phyloP scores from a whole-genome alignment of 305 asterid species.

The Fraxinus albicans region DNA sequence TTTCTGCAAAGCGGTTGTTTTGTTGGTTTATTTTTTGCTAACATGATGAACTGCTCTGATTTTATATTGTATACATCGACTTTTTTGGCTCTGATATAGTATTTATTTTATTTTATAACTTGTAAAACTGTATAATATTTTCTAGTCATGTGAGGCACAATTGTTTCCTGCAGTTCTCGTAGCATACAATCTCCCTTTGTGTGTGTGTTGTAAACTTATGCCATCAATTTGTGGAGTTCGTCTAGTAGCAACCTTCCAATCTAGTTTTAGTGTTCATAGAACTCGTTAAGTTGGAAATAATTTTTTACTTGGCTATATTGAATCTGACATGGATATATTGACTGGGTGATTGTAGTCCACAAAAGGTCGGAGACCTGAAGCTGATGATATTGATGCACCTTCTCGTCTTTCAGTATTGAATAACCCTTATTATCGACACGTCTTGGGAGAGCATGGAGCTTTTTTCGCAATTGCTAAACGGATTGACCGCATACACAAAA shows the following conservation, averaged over 20 bases:
- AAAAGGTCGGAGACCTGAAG: slow-evolving; percentile 77
- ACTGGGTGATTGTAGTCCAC: slow-evolving; percentile 55
- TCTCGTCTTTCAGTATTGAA: slow-evolving; percentile 84
- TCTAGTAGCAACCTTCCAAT: not conserved
- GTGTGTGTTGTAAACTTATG: not conserved
- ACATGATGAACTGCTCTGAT: not conserved
- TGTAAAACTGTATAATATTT: not conserved
- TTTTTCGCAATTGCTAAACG: slow-evolving; percentile 89
- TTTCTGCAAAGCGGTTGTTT: slow-evolving; percentile 6
- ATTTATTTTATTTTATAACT: not conserved
- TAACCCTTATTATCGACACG: slow-evolving; percentile 70
- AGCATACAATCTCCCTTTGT: not conserved
- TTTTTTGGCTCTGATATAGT: not conserved
- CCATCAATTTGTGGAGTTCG: not conserved
- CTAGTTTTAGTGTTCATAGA: not conserved
- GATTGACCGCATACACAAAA: slow-evolving; percentile 87
- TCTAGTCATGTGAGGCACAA: not conserved
- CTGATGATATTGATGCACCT: slow-evolving; percentile 86
- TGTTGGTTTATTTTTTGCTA: not conserved
- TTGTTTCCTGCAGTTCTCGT: not conserved
- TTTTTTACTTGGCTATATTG: not conserved
- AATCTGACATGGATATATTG: slow-evolving; percentile 27
- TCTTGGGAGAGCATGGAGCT: slow-evolving; percentile 84
- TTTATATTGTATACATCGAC: not conserved
- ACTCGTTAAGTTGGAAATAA: not conserved